A percentile compares a stretch with the other conserved stretches of the same genome.
These are phyloP conservation scores for Wickerhamiella parazyma DNA, from an alignment of 805 yeast species.

Conservation along the genomic window DNA sequence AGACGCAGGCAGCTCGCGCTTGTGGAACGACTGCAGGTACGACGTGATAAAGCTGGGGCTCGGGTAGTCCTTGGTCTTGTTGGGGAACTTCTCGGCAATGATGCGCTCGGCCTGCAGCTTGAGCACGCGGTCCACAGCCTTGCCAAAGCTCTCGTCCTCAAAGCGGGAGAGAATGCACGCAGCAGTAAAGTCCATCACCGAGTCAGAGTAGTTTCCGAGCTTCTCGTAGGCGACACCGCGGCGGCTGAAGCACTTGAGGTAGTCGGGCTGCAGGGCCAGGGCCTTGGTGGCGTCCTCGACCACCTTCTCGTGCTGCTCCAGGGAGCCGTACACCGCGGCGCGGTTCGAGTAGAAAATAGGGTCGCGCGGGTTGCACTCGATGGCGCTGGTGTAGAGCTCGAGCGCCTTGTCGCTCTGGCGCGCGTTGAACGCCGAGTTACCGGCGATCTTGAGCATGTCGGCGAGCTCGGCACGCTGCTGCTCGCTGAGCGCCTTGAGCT, in stretches of 20 bases:
- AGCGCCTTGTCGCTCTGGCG: constrained; percentile 67
- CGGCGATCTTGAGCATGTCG: constrained; percentile 70
- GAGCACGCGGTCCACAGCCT: constrained; percentile 75
- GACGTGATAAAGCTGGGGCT: constrained; percentile 55
- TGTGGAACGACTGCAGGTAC: constrained; percentile 74
- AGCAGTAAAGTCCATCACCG: constrained; percentile 85
- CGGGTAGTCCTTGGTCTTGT: constrained; percentile 46
- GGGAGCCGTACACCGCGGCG: constrained; percentile 86
- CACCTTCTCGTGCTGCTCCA: constrained; percentile 68
- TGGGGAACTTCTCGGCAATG: constrained; percentile 36
- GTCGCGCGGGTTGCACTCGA: constrained; percentile 52
- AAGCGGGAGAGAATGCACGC: constrained; percentile 76
- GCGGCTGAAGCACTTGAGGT: constrained; percentile 81
- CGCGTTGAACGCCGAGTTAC: constrained; percentile 62
- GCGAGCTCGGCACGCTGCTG: constrained; percentile 39
- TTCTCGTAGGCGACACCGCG: constrained; percentile 88
- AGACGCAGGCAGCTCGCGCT: constrained; percentile 36
- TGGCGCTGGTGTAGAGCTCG: constrained; percentile 64
- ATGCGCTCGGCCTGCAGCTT: constrained; percentile 62
- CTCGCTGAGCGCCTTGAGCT: constrained; percentile 17
- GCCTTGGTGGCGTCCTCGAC: constrained; percentile 82
- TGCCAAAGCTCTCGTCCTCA: constrained; percentile 62
- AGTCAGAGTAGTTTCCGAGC: constrained; percentile 62
- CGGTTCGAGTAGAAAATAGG: constrained; percentile 89
- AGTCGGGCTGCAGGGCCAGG: constrained; percentile 72